These are phyloP conservation scores for Candida fluviatilis DNA, from an alignment of 805 yeast genomes.

Conservation along the genomic window DNA sequence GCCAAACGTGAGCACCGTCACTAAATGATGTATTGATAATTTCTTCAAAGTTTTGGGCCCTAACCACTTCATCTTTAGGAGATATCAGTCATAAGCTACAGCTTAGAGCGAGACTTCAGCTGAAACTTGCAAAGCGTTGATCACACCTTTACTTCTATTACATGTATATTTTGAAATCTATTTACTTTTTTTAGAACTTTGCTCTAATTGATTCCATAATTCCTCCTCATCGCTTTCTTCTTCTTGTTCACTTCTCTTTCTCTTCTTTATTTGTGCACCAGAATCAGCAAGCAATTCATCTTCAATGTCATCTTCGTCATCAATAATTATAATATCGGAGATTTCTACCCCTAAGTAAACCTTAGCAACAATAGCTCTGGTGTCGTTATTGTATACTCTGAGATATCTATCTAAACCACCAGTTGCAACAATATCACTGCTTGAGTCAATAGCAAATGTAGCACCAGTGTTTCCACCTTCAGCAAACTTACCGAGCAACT, in stretches of 20 bases:
- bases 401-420: slow-evolving; percentile 90
- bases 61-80: no score
- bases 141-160: neutral
- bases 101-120: no score
- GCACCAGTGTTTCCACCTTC: slow-evolving; percentile 58
- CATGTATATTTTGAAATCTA: slow-evolving; percentile 9
- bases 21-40: slow-evolving; percentile 1
- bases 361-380: slow-evolving; percentile 62
- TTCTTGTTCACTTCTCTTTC: slow-evolving; percentile 22
- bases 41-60: no score
- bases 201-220: slow-evolving; percentile 36
- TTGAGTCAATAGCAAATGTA: slow-evolving; percentile 61
- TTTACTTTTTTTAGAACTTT: slow-evolving; percentile 23
- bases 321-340: slow-evolving; percentile 46
- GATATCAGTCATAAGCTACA: no score
- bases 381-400: slow-evolving; percentile 63
- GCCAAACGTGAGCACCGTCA: slow-evolving; percentile 3
- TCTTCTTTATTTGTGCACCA: slow-evolving; percentile 13
- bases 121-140: no score
- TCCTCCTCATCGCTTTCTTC: slow-evolving; percentile 33
- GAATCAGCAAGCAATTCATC: slow-evolving; percentile 20
- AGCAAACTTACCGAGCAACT: slow-evolving; percentile 58
- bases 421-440: slow-evolving; percentile 46
- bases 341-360: slow-evolving; percentile 75
- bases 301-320: slow-evolving; percentile 39